A percentile compares a stretch with the other conserved stretches of the same genome.
phyloP scores from a whole-genome alignment of 2,329 filamentous ascomycete species.

The Leptographium flavum region DNA sequence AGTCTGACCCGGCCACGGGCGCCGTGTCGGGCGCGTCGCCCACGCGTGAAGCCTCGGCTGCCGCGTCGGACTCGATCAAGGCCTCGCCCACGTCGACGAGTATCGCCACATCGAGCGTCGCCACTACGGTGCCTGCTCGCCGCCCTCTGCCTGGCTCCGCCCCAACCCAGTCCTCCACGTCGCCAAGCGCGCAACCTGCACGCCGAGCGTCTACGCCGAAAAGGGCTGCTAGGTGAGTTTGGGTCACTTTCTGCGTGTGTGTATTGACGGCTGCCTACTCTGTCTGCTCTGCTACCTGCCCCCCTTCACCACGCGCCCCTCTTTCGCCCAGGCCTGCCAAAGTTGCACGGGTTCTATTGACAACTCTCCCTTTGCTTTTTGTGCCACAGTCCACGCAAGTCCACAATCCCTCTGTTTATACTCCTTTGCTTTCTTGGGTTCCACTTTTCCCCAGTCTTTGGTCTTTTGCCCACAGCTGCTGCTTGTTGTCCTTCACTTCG shows the following conservation, averaged over 20 bases:
- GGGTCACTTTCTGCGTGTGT: background rate
- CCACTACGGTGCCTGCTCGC: background rate
- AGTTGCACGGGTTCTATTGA: background rate
- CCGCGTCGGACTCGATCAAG: background rate
- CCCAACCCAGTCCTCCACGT: background rate
- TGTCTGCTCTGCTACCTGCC: background rate
- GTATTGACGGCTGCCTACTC: background rate
- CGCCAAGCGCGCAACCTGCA: background rate
- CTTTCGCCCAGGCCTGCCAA: background rate
- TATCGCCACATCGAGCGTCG: no score
- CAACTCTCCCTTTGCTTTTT: conserved; percentile 4
- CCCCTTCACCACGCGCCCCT: background rate
- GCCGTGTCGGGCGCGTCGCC: background rate
- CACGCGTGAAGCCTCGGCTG: background rate
- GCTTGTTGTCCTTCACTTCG: background rate
- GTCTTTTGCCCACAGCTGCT: background rate
- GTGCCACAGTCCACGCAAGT: no score
- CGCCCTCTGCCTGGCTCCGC: conserved; percentile 4
- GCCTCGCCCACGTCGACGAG: no score
- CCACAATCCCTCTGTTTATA: background rate
- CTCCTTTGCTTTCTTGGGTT: conserved; percentile 3
- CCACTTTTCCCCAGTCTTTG: background rate
- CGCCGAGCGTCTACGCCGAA: background rate
- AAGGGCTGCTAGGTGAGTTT: background rate
- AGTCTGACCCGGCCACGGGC: background rate